Evolutionary conservation across 1,139 yeast genomes (phyloP).

Genomic region (Saccharomyces hybrid): DNA sequence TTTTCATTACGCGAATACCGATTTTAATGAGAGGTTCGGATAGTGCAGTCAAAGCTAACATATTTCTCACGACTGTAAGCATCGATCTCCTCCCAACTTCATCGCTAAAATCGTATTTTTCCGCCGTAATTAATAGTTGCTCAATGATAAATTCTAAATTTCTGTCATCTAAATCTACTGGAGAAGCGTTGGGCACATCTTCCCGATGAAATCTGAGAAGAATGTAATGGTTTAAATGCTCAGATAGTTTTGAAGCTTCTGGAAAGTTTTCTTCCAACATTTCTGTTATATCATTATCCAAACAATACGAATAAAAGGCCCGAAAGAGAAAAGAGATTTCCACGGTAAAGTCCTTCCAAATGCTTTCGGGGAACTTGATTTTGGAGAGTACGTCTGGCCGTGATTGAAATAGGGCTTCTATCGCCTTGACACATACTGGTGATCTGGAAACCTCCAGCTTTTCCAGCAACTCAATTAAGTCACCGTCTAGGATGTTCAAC

Average conservation of each 20-base stretch:
- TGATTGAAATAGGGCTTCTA: constrained; percentile 52
- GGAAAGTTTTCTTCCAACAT: constrained; percentile 68
- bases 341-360: constrained; percentile 65
- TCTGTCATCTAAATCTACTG: constrained; percentile 33
- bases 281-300: constrained; percentile 44
- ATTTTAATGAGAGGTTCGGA: constrained; percentile 47
- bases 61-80: constrained; percentile 60
- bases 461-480: constrained; percentile 63
- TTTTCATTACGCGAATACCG: constrained; percentile 58
- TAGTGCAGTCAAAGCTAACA: constrained; percentile 43
- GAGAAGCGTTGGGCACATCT: constrained; percentile 5
- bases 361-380: constrained; percentile 48
- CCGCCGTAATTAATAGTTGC: constrained; percentile 62
- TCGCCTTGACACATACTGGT: constrained; percentile 57
- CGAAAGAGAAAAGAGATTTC: constrained; percentile 71
- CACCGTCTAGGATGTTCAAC: constrained; percentile 63
- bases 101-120: constrained; percentile 77
- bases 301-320: constrained; percentile 58
- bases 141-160: constrained; percentile 70
- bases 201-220: constrained; percentile 38
- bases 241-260: constrained; percentile 66
- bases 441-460: constrained; percentile 60
- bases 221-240: constrained; percentile 31
- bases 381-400: constrained; percentile 55
- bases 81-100: constrained; percentile 84